These are phyloP conservation scores for Lagenidium giganteum DNA, from an alignment of 352 stramenopile genomes.

Conservation along the genomic window DNA sequence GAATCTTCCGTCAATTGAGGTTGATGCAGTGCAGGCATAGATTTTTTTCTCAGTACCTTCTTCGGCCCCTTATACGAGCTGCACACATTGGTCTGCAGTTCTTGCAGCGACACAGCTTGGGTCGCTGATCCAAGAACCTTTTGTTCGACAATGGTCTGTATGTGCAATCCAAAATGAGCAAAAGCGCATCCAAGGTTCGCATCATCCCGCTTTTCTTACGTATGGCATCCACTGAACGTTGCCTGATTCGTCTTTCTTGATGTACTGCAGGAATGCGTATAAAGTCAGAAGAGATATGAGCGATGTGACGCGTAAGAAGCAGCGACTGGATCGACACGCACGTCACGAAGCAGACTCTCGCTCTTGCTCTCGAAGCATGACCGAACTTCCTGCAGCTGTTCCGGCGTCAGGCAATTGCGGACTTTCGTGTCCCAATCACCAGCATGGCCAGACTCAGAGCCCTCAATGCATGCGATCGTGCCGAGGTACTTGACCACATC, in stretches of 20 bases:
- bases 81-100: conserved; percentile 45
- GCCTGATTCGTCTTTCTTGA: conserved; percentile 36
- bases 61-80: conserved; percentile 44
- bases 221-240: conserved; percentile 59
- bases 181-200: too few relatives aligned
- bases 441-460: conserved; percentile 40
- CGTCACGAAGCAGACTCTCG: conserved; percentile 37
- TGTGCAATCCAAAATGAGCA: conserved; percentile 2
- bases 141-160: conserved; percentile 46
- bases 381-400: conserved; percentile 32
- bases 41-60: too few relatives aligned
- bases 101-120: conserved; percentile 37
- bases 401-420: conserved; percentile 48
- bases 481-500: conserved; percentile 59
- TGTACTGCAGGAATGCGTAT: conserved; percentile 46
- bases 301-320: too few relatives aligned
- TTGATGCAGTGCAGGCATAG: too few relatives aligned
- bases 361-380: conserved; percentile 50
- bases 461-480: conserved; percentile 63
- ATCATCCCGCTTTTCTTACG: too few relatives aligned
- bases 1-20: too few relatives aligned
- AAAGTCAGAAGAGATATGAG: too few relatives aligned
- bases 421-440: conserved; percentile 57
- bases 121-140: conserved; percentile 45
- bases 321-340: too few relatives aligned